phyloP scores from a whole-genome alignment of 169 alveolate genomes.

The Plasmodium gonderi region DNA sequence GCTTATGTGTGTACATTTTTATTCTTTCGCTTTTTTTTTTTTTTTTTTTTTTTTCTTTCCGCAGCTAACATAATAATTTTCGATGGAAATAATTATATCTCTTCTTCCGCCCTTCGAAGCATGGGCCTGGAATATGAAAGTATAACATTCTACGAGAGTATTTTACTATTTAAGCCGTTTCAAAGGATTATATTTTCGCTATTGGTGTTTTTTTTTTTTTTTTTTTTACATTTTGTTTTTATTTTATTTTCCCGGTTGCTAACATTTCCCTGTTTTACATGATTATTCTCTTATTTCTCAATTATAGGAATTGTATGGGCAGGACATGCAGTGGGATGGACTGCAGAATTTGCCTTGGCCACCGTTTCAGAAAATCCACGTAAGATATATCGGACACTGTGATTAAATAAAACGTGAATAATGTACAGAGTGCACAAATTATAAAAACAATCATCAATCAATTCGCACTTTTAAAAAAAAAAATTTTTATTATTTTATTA shows the following conservation, averaged over 20 bases:
- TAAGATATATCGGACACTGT: neutral
- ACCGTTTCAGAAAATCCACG: slow-evolving; percentile 48
- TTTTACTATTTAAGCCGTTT: neutral
- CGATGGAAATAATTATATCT: slow-evolving; percentile 50
- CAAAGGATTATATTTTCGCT: neutral
- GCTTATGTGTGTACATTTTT: neutral
- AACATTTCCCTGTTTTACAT: neutral
- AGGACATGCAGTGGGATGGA: slow-evolving; percentile 35
- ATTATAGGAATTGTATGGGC: slow-evolving; percentile 66
- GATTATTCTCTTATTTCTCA: neutral
- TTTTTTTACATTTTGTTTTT: neutral
- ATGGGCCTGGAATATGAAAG: slow-evolving; percentile 64
- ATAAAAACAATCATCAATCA: neutral
- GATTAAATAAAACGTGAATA: neutral
- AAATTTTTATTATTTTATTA: neutral
- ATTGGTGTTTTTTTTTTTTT: no score
- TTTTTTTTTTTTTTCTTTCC: neutral
- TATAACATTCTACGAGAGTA: neutral
- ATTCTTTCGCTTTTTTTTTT: neutral
- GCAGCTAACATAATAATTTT: slow-evolving; percentile 44
- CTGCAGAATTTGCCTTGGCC: slow-evolving; percentile 52
- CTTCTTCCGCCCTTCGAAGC: slow-evolving; percentile 31
- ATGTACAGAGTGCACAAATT: neutral
- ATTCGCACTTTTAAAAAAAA: neutral
- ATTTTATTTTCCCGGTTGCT: neutral